These are phyloP conservation scores for Aureobasidium sp. DNA, from an alignment of 2,329 filamentous ascomycete genomes.

Conservation along the genomic window DNA sequence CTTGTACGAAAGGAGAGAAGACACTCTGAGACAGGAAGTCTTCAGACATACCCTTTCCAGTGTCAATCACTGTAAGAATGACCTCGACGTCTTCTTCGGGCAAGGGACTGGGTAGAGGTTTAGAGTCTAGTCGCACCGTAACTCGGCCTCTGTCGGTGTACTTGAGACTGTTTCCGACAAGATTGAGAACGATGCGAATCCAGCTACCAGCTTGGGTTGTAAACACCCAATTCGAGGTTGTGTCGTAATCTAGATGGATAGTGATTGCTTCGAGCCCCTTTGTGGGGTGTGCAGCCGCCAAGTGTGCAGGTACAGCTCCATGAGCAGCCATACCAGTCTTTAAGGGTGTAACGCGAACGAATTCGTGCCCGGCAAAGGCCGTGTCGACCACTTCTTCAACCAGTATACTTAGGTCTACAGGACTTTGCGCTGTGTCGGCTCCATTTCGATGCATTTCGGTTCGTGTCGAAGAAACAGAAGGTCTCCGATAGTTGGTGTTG, in stretches of 20 bases:
- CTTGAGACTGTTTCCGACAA: constrained; percentile 20
- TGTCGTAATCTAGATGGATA: constrained; percentile 12
- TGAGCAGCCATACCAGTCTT: constrained; percentile 14
- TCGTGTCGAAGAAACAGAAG: neutral
- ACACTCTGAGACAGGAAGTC: constrained; percentile 56
- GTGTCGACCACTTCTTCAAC: constrained; percentile 51
- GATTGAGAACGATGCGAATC: constrained; percentile 19
- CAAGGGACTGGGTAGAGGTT: neutral
- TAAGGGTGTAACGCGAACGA: constrained; percentile 24
- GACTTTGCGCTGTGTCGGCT: neutral
- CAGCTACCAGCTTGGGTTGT: constrained; percentile 32
- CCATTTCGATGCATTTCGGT: neutral
- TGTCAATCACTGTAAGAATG: constrained; percentile 46
- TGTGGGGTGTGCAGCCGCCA: neutral
- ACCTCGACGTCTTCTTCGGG: constrained; percentile 1
- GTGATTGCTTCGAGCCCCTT: constrained; percentile 1
- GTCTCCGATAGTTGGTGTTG: neutral
- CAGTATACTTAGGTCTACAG: constrained; percentile 39
- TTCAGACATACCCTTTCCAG: constrained; percentile 58
- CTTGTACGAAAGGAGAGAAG: constrained; percentile 59
- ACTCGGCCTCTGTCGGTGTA: constrained; percentile 18
- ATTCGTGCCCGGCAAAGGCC: constrained; percentile 27
- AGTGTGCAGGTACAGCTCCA: neutral
- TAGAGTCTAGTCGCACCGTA: constrained; percentile 19
- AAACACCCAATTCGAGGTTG: constrained; percentile 37